A percentile compares a stretch with the other conserved stretches of the same genome.
phyloP scores from a whole-genome alignment of 78 protist genomes.

The Chrysochromulina tobinii region DNA sequence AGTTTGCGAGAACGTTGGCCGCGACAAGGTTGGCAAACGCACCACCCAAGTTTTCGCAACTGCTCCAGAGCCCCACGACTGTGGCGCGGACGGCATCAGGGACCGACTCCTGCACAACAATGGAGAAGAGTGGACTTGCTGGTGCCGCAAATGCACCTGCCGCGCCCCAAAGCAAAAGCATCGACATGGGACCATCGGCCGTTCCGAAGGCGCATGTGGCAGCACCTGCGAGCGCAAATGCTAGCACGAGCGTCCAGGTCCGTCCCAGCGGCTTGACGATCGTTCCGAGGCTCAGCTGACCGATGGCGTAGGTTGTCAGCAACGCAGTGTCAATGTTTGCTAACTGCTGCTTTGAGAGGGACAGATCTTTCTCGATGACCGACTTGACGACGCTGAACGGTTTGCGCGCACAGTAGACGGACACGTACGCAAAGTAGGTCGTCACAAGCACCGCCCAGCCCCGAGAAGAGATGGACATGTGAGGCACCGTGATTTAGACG shows the following conservation, averaged over 20 bases:
- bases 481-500: no score
- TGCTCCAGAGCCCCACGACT: neutral
- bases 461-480: neutral
- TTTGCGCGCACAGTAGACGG: slow-evolving; percentile 1
- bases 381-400: slow-evolving; percentile 2
- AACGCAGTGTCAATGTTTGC: neutral
- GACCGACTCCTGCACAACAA: neutral
- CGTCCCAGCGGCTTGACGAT: neutral
- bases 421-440: neutral
- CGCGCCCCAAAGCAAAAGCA: neutral
- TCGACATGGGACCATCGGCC: neutral
- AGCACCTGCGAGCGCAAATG: neutral
- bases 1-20: neutral
- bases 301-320: neutral
- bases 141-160: neutral
- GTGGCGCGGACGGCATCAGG: neutral
- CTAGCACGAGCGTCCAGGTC: neutral
- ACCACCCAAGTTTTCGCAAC: neutral
- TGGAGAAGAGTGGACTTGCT: neutral
- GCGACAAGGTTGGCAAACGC: neutral
- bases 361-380: neutral
- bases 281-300: neutral
- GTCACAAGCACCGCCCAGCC: neutral
- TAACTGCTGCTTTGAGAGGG: neutral
- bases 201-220: neutral